Evolutionary conservation across 306 rosid species (phyloP), one percentile per base, ranked within the genome.

Genomic region (Myrica gale): DNA sequence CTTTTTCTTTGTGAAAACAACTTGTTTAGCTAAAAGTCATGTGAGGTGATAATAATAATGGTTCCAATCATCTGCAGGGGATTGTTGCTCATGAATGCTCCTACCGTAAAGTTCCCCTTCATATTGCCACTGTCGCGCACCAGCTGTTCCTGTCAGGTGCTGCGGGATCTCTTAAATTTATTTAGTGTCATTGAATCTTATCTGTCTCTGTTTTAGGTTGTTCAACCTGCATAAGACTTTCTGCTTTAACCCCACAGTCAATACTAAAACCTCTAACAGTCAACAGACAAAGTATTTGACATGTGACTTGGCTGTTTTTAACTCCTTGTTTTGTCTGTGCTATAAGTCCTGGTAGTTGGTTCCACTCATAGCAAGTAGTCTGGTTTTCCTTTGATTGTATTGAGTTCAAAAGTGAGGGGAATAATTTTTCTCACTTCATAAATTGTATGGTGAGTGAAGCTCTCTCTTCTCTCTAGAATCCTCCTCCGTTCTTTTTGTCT

Each of bases 141-240:
- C 98, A 94, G 77, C 87, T 91, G 67, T 94, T 86, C 85, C 76
- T 94, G 72, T 85, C 92, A 90, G 98, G 98, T 93, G 74, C 80
- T 55, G 60, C 67, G 32, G 74, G 76, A 74, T 77, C 43, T 76
- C 74, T 80, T 80, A 39, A 78, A 69, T 65, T 61, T 56, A 74
- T 73, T 45, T 73, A 74, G 76, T 62, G 17, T 61, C 0, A 41
- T 58, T 71, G 15, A 50, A 55, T 71, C 76, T n/a, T 54, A 23
- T 54, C 57, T 39, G n/a, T 70, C 55, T 69, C 50, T 69, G 50
- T 63, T 51, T 55, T 44, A 72, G 21, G 81, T 76, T 74, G 56
- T 26, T 63, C 54, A 71, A 53, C 61, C 2, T 65, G 37, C 15
- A 20, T 63, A 66, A 68, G 71, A 51, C 68, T 68, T 74, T 37